Conservation (phyloP, 2,329 filamentous ascomycete species). For the Alternaria sp. region DNA sequence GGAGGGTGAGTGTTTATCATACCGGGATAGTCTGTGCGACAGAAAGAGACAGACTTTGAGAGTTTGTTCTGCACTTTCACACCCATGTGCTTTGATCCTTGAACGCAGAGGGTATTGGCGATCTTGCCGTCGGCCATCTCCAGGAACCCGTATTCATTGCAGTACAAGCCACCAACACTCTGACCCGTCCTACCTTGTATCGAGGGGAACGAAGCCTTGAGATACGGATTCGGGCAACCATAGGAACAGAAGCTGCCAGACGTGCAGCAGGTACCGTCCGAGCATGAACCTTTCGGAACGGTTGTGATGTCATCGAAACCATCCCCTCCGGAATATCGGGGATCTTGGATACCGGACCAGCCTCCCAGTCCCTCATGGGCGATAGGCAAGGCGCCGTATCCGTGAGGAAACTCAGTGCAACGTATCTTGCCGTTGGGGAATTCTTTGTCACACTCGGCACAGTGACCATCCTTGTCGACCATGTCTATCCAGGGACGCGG, state of each 20-base stretch:
- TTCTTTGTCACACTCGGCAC: constrained; percentile 64
- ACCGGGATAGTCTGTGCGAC: constrained; percentile 96
- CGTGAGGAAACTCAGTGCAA: constrained; percentile 77
- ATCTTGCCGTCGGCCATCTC: constrained; percentile 67
- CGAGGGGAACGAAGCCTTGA: constrained; percentile 88
- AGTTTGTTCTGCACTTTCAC: constrained; percentile 81
- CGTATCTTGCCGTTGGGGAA: constrained; percentile 78
- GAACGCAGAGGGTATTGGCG: constrained; percentile 74
- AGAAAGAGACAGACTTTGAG: constrained; percentile 70
- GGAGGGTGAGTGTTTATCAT: constrained; percentile 21
- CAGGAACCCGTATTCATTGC: constrained; percentile 77
- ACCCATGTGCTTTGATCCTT: constrained; percentile 67
- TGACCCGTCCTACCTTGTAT: constrained; percentile 80
- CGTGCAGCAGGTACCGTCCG: constrained; percentile 64
- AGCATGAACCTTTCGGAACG: constrained; percentile 67
- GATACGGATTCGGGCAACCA: constrained; percentile 86
- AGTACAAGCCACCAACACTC: constrained; percentile 87
- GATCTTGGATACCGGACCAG: constrained; percentile 79
- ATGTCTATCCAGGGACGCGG: constrained; percentile 19
- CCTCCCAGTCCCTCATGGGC: constrained; percentile 73
- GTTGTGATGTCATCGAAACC: constrained; percentile 64
- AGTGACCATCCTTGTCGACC: constrained; percentile 31
- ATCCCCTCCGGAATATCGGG: constrained; percentile 38
- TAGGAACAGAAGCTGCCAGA: constrained; percentile 83
- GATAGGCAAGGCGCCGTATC: constrained; percentile 78